Percentiles rank a stretch among this genome's conserved stretches.
Evolutionary conservation across 2,329 filamentous ascomycete species (phyloP).

Genomic region (Parascedosporium putredinis): DNA sequence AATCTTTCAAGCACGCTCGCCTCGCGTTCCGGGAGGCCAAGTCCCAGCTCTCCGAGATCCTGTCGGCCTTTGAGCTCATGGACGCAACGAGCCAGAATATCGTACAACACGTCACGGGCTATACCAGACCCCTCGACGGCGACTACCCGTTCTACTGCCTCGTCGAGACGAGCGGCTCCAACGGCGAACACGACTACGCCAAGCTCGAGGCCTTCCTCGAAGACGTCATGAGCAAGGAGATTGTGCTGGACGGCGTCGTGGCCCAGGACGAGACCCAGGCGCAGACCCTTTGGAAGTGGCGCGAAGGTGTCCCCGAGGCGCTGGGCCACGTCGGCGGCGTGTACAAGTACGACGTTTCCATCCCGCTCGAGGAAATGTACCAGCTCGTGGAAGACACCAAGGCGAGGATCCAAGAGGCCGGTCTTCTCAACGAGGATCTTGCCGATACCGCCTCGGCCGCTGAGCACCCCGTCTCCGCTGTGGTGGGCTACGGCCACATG

Average conservation of each 20-base stretch:
- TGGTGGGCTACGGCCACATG: conserved; percentile 98
- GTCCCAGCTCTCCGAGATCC: conserved; percentile 80
- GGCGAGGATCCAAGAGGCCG: conserved; percentile 59
- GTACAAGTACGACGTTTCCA: conserved; percentile 98
- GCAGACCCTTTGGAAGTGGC: conserved; percentile 77
- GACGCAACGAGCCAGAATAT: conserved; percentile 72
- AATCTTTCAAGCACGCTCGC: conserved; percentile 84
- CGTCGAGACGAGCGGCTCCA: conserved; percentile 91
- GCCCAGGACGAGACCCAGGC: conserved; percentile 91
- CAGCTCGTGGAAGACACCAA: conserved; percentile 77
- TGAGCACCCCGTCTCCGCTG: conserved; percentile 69
- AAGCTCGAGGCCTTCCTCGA: conserved; percentile 89
- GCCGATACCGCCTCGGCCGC: not conserved
- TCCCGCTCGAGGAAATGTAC: conserved; percentile 82
- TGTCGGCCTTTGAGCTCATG: conserved; percentile 98
- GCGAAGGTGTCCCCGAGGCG: conserved; percentile 85
- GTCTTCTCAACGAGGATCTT: conserved; percentile 60
- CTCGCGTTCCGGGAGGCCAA: conserved; percentile 83
- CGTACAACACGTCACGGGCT: conserved; percentile 63
- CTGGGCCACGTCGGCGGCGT: conserved; percentile 85
- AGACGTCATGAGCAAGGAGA: conserved; percentile 77
- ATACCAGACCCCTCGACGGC: conserved; percentile 69
- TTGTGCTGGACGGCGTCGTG: conserved; percentile 80
- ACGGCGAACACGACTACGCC: conserved; percentile 82
- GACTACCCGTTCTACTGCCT: conserved; percentile 92